Evolutionary conservation across 345 rosid species (phyloP).

Genomic region (Salix koriyanagi): DNA sequence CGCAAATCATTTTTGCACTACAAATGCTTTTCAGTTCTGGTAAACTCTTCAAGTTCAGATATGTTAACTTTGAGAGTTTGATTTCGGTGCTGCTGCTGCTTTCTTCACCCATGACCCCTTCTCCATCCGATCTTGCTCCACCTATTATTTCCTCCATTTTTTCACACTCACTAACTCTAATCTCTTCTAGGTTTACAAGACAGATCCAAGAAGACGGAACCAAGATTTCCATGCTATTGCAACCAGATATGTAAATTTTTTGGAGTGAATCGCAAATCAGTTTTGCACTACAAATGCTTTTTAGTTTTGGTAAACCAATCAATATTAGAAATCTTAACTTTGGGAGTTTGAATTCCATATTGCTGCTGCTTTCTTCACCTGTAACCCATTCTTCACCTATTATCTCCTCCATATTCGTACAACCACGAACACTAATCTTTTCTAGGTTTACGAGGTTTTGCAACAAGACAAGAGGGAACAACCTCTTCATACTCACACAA

Average conservation of each 20-base stretch:
- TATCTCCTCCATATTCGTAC: slow-evolving; percentile 18
- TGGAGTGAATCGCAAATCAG: too few species aligned
- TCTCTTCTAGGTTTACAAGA: too few species aligned
- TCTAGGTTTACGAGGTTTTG: too few species aligned
- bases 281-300: not conserved
- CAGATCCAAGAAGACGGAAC: too few species aligned
- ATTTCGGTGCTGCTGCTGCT: too few species aligned
- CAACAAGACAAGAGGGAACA: not conserved
- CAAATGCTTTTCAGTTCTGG: slow-evolving; percentile 15
- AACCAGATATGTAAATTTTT: too few species aligned
- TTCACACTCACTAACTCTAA: too few species aligned
- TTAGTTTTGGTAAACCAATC: not conserved
- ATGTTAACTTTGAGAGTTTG: not conserved
- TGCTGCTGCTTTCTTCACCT: not conserved
- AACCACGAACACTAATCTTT: fast-evolving
- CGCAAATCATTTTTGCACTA: too few species aligned
- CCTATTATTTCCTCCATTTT: too few species aligned
- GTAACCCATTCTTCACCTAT: not conserved
- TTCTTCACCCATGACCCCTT: too few species aligned
- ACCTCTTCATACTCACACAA: slow-evolving; percentile 11
- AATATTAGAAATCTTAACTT: not conserved
- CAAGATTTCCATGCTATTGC: too few species aligned
- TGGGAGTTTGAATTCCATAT: not conserved
- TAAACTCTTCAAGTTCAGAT: fast-evolving
- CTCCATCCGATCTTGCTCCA: too few species aligned